Conservation (phyloP, 768 basidiomycete species). For the Leucocoprinus birnbaumii region DNA sequence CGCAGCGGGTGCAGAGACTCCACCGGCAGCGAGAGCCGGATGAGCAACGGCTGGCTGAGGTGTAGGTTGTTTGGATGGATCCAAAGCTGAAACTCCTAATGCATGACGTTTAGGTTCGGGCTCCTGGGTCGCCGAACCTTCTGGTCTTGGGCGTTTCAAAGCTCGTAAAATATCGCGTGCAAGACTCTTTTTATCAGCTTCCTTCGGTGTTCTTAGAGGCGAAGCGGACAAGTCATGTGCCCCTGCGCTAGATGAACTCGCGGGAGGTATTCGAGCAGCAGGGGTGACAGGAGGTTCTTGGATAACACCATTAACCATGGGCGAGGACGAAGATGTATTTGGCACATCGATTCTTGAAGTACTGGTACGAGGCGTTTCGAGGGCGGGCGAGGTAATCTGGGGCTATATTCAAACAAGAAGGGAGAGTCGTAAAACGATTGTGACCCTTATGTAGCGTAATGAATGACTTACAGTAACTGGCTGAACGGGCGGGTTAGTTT, state of each 20-base stretch:
- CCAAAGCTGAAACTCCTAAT: neutral
- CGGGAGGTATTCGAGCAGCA: neutral
- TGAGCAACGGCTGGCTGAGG: too few relatives aligned
- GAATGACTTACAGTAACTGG: neutral
- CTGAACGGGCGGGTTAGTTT: neutral
- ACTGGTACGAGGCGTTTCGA: neutral
- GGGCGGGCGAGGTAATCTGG: neutral
- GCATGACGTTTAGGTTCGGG: constrained; percentile 21
- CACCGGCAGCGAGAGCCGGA: neutral
- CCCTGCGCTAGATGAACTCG: neutral
- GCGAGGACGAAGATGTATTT: neutral
- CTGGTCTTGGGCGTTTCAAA: constrained; percentile 34
- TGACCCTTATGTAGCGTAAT: neutral
- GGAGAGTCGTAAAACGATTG: neutral
- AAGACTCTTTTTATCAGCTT: constrained; percentile 48
- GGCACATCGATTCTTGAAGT: neutral
- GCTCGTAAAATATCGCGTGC: constrained; percentile 57
- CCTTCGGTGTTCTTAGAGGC: constrained; percentile 27
- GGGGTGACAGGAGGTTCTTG: neutral
- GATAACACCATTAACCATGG: neutral
- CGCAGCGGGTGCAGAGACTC: neutral
- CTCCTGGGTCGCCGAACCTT: constrained; percentile 11
- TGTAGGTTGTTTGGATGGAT: too few relatives aligned
- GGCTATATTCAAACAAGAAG: neutral
- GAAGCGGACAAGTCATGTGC: neutral